These are phyloP conservation scores for Phytomonas serpens DNA, from an alignment of 208 protist genomes.

Conservation along the genomic window DNA sequence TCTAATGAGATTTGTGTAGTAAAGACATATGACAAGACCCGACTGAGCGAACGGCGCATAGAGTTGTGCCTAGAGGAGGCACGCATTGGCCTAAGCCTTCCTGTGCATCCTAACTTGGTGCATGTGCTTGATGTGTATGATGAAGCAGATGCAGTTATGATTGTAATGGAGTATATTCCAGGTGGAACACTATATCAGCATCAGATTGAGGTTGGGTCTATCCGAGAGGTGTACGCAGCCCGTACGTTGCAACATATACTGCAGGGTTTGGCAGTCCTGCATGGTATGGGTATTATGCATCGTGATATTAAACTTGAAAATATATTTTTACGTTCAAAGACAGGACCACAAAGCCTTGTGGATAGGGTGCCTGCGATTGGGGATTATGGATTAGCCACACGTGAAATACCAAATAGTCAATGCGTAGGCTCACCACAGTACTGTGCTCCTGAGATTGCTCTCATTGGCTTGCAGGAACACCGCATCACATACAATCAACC, in stretches of 20 bases:
- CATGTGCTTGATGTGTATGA: conserved; percentile 92
- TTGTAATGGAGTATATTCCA: conserved; percentile 98
- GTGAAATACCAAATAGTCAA: conserved; percentile 30
- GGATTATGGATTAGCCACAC: conserved; percentile 96
- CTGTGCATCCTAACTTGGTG: conserved; percentile 38
- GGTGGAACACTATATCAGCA: conserved; percentile 96
- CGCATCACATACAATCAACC: conserved; percentile 17
- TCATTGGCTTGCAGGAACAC: conserved; percentile 43
- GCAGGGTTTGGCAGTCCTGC: conserved; percentile 88
- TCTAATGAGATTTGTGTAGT: conserved; percentile 36
- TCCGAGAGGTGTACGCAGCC: conserved; percentile 87
- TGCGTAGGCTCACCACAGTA: conserved; percentile 81
- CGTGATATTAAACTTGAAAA: conserved; percentile 99
- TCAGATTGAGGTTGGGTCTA: conserved; percentile 42
- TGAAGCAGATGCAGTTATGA: conserved; percentile 38
- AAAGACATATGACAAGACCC: conserved; percentile 55
- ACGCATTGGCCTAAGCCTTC: conserved; percentile 30
- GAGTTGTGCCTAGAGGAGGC: conserved; percentile 43
- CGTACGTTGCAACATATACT: conserved; percentile 95
- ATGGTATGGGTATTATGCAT: conserved; percentile 97
- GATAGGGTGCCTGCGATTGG: conserved; percentile 86
- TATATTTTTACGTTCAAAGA: conserved; percentile 94
- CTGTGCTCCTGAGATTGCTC: conserved; percentile 70
- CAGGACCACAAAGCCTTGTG: conserved; percentile 13
- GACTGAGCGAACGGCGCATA: conserved; percentile 26